Conservation (phyloP, 2,329 filamentous ascomycete species). For the Fusarium citri region DNA sequence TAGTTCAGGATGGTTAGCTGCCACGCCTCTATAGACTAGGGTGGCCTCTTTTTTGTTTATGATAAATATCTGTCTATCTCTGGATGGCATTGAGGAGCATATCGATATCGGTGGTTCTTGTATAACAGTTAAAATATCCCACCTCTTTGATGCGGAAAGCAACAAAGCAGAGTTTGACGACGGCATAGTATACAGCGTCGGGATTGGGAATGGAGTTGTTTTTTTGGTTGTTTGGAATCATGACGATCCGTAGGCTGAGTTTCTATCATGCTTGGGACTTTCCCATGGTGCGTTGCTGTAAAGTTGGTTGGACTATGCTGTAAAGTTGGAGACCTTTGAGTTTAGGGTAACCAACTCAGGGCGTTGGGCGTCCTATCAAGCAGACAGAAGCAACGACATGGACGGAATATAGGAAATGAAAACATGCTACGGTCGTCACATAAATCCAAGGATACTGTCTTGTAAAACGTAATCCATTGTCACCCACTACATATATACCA, state of each 20-base stretch:
- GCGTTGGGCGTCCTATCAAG: background rate
- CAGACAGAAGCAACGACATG: too few species aligned
- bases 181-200: slow-evolving; percentile 26
- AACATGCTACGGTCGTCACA: background rate
- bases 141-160: background rate
- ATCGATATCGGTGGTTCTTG: slow-evolving; percentile 15
- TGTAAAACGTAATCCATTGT: slow-evolving; percentile 5
- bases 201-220: slow-evolving; percentile 32
- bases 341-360: background rate
- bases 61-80: slow-evolving; percentile 11
- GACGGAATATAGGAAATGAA: background rate
- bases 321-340: background rate
- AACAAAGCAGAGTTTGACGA: slow-evolving; percentile 13
- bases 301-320: background rate
- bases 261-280: background rate
- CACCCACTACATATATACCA: slow-evolving; percentile 22
- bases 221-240: slow-evolving; percentile 19
- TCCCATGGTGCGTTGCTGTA: background rate
- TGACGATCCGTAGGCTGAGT: background rate
- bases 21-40: slow-evolving; percentile 29
- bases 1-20: slow-evolving; percentile 18
- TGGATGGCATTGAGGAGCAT: slow-evolving; percentile 23
- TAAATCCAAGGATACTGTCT: background rate
- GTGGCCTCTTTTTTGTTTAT: slow-evolving; percentile 17
- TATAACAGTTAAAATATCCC: slow-evolving; percentile 34